These are phyloP conservation scores for Vachellia pachyceras DNA, from an alignment of 306 rosid species.

Conservation along the genomic window DNA sequence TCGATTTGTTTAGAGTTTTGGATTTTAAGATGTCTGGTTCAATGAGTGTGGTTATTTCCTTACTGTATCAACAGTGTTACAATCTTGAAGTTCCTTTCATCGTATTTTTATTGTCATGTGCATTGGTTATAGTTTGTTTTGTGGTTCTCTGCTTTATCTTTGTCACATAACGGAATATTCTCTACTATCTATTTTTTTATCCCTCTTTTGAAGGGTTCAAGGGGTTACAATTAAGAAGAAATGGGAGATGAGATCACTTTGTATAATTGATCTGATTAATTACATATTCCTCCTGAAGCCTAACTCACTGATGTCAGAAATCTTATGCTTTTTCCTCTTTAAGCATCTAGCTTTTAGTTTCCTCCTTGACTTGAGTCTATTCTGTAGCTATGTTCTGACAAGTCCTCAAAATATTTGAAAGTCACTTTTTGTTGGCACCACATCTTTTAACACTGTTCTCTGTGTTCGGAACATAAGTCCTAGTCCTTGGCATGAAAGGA, in stretches of 20 bases:
- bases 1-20: conserved; percentile 36
- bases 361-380: conserved; percentile 2
- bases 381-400: conserved; percentile 3
- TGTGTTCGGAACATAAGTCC: conserved; percentile 22
- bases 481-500: not conserved
- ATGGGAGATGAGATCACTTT: conserved; percentile 10
- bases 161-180: not conserved
- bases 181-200: not conserved
- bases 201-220: not conserved
- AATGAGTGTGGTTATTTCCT: conserved; percentile 10
- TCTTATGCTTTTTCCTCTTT: not conserved
- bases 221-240: not conserved
- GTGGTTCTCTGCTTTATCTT: conserved; percentile 28
- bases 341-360: conserved; percentile 6
- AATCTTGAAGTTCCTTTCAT: conserved; percentile 18
- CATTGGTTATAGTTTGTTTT: conserved; percentile 17
- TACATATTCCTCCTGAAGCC: conserved; percentile 19
- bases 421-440: conserved; percentile 1
- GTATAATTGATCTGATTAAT: conserved; percentile 19
- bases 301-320: not conserved
- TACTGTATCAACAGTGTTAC: conserved; percentile 9
- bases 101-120: not conserved
- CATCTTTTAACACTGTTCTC: conserved; percentile 4
- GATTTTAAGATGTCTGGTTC: conserved; percentile 26
- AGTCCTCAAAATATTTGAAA: conserved; percentile 10